Conservation (phyloP, 139 green algal genomes). For the Micractinium conductrix region DNA sequence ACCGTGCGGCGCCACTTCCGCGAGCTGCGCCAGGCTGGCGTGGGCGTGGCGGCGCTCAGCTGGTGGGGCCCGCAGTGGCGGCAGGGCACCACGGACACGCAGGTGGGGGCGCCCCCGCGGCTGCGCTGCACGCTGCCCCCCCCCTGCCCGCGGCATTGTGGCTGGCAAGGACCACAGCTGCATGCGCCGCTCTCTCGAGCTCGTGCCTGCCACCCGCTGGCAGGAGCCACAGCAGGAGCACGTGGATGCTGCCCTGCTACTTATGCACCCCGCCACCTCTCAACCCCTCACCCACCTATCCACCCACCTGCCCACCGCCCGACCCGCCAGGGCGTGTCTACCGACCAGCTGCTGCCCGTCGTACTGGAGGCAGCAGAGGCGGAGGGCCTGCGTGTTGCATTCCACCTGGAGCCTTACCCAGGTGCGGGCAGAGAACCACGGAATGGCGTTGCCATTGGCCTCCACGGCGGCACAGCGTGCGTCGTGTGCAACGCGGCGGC, state of each 20-base stretch:
- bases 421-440: too few species aligned
- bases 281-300: not conserved
- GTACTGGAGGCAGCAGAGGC: slow-evolving; percentile 1
- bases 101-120: not conserved
- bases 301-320: not conserved
- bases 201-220: too few species aligned
- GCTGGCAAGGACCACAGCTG: too few species aligned
- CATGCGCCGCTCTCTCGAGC: too few species aligned
- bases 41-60: slow-evolving; percentile 1
- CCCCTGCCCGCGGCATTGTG: too few species aligned
- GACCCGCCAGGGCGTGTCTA: not conserved
- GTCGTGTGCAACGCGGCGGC: too few species aligned
- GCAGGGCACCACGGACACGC: slow-evolving; percentile 2
- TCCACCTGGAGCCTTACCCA: slow-evolving; percentile 24
- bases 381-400: not conserved
- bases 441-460: too few species aligned
- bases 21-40: not conserved
- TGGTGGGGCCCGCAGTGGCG: slow-evolving; percentile 19
- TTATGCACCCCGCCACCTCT: not conserved
- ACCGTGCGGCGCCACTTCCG: not conserved
- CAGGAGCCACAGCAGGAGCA: too few species aligned
- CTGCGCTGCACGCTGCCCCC: too few species aligned
- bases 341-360: not conserved
- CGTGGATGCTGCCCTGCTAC: not conserved
- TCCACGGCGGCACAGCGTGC: too few species aligned